Evolutionary conservation across 2,329 filamentous ascomycete genomes (phyloP).

Genomic region (Macrophomina phaseolina): DNA sequence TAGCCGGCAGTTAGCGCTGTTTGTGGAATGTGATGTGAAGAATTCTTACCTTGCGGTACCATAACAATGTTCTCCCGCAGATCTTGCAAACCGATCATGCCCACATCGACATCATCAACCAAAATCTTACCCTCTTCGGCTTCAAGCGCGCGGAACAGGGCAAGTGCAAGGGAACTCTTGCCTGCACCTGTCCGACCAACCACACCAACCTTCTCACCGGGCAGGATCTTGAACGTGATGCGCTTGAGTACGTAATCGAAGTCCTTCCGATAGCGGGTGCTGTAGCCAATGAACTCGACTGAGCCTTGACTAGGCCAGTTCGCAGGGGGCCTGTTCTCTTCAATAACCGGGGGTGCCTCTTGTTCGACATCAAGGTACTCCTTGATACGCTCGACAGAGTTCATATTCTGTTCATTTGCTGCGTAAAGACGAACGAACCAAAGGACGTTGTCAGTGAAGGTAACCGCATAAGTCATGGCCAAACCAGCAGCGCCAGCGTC

Average conservation of each 20-base stretch:
- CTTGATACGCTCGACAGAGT: conserved; percentile 95
- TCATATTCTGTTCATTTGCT: conserved; percentile 99
- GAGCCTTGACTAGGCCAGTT: conserved; percentile 87
- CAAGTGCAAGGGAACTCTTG: conserved; percentile 92
- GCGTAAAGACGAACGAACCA: conserved; percentile 96
- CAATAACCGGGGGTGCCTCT: conserved; percentile 79
- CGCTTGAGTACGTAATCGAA: conserved; percentile 84
- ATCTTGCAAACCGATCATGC: conserved; percentile 88
- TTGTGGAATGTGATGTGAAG: background rate
- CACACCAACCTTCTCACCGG: conserved; percentile 92
- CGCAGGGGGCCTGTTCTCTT: conserved; percentile 75
- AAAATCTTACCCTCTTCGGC: conserved; percentile 88
- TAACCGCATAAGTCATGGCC: conserved; percentile 93
- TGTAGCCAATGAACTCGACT: conserved; percentile 80
- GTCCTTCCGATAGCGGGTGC: conserved; percentile 85
- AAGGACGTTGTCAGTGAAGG: conserved; percentile 94
- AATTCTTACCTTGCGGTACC: conserved; percentile 72
- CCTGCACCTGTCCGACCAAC: conserved; percentile 95
- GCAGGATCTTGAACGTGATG: conserved; percentile 83
- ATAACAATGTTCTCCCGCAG: conserved; percentile 94
- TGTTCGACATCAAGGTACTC: conserved; percentile 97
- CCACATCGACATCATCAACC: conserved; percentile 90
- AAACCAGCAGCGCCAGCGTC: conserved; percentile 92
- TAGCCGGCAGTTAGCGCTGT: conserved; percentile 33
- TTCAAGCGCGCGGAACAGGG: conserved; percentile 91